These are phyloP conservation scores for Paecilomyces formosus DNA, from an alignment of 2,329 filamentous ascomycete genomes.

Conservation along the genomic window DNA sequence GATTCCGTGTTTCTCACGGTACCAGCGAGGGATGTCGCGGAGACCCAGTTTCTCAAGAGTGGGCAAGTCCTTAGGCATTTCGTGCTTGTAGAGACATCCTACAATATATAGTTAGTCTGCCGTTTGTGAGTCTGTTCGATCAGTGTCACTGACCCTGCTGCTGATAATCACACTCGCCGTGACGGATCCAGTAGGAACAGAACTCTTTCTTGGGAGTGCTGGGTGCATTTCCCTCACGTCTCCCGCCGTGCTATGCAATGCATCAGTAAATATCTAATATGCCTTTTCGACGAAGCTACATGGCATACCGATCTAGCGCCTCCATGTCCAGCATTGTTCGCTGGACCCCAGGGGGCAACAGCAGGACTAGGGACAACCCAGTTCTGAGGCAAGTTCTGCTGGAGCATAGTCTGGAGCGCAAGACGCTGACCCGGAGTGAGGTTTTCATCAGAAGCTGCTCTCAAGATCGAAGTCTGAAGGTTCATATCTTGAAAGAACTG, in stretches of 20 bases:
- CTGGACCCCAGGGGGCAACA: not conserved
- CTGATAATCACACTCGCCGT: constrained; percentile 74
- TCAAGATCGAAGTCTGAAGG: constrained; percentile 13
- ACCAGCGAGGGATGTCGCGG: constrained; percentile 49
- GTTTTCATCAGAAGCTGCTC: constrained; percentile 13
- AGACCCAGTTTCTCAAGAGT: constrained; percentile 66
- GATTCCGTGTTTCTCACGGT: constrained; percentile 38
- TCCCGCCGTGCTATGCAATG: not conserved
- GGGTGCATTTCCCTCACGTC: constrained; percentile 16
- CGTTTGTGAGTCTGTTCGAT: not conserved
- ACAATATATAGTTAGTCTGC: constrained; percentile 1
- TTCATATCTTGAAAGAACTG: constrained; percentile 10
- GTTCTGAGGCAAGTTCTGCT: constrained; percentile 13
- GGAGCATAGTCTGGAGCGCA: constrained; percentile 13
- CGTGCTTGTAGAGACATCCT: constrained; percentile 80
- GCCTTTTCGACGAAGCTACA: not conserved
- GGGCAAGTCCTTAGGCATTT: constrained; percentile 66
- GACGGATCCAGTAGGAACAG: constrained; percentile 85
- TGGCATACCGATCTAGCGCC: constrained; percentile 13
- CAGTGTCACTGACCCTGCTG: constrained; percentile 52
- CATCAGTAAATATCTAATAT: not conserved
- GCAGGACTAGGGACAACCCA: constrained; percentile 8
- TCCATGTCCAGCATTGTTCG: constrained; percentile 5
- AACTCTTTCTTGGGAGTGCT: constrained; percentile 57
- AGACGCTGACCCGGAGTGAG: constrained; percentile 12